Evolutionary conservation across 2,329 filamentous ascomycete genomes (phyloP).

Genomic region (Paraconiothyrium brasiliense): DNA sequence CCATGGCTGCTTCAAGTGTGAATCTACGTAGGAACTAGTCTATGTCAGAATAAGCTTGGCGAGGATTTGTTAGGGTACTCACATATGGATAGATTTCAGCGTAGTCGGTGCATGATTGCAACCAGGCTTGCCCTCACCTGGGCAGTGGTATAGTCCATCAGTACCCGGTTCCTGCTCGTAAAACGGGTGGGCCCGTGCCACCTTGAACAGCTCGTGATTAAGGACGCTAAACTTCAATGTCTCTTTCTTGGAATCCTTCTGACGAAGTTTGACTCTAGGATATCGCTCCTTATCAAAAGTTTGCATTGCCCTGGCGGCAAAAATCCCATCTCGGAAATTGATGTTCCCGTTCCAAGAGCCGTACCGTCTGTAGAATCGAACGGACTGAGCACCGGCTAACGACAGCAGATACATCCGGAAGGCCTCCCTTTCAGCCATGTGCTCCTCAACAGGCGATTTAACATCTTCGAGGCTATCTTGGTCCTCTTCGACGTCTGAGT

Average conservation of each 20-base stretch:
- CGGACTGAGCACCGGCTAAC: constrained; percentile 28
- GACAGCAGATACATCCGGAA: constrained; percentile 32
- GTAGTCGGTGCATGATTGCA: no score
- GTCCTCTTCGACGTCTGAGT: constrained; percentile 14
- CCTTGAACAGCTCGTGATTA: no score
- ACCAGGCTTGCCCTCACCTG: no score
- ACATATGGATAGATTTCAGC: no score
- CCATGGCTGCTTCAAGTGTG: no score
- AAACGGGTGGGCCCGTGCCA: neutral
- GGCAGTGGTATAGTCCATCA: no score
- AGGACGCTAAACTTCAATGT: constrained; percentile 32
- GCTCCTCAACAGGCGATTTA: constrained; percentile 22
- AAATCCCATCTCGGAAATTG: constrained; percentile 26
- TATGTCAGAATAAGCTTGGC: no score
- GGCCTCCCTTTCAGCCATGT: constrained; percentile 24
- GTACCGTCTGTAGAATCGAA: constrained; percentile 33
- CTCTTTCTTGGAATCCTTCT: constrained; percentile 21
- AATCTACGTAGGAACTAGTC: no score
- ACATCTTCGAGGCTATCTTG: constrained; percentile 1
- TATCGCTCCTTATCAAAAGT: constrained; percentile 28
- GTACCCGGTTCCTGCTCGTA: neutral
- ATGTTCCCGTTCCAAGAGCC: constrained; percentile 34
- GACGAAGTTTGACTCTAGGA: constrained; percentile 28
- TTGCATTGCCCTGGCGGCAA: constrained; percentile 26
- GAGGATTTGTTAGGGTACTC: no score